A percentile compares a stretch with the other conserved stretches of the same genome.
phyloP scores from a whole-genome alignment of 768 basidiomycete genomes.

The Mycena pura region DNA sequence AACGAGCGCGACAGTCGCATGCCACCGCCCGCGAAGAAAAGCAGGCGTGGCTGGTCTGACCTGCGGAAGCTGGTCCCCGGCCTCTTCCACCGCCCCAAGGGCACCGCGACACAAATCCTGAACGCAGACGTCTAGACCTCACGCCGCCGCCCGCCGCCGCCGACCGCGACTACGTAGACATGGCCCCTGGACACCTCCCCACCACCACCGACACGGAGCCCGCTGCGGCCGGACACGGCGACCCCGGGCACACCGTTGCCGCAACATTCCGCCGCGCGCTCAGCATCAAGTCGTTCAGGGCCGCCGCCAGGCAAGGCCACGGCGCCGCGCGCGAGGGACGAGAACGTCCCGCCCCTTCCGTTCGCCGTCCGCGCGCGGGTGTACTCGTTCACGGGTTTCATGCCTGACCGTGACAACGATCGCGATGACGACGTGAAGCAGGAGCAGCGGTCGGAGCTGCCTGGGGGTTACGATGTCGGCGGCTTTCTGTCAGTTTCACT shows the following conservation, averaged over 20 bases:
- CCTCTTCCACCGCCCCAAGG: conserved; percentile 1
- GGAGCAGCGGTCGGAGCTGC: too few species aligned
- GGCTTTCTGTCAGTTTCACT: too few species aligned
- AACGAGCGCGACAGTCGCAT: too few species aligned
- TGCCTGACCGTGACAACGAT: not conserved
- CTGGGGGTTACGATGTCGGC: too few species aligned
- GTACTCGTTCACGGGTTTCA: conserved; percentile 10
- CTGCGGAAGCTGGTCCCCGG: conserved; percentile 4
- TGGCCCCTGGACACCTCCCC: too few species aligned
- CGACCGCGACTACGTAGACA: too few species aligned
- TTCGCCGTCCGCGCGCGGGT: not conserved
- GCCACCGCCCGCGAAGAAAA: not conserved
- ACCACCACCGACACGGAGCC: too few species aligned
- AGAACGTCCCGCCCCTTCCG: not conserved
- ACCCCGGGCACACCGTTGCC: not conserved
- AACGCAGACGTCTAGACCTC: not conserved
- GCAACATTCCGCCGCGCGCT: not conserved
- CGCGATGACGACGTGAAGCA: not conserved
- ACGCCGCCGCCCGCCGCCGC: not conserved
- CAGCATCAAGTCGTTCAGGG: conserved; percentile 15
- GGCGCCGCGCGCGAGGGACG: not conserved
- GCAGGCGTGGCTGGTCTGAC: not conserved
- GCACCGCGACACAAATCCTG: not conserved
- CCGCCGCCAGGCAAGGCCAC: not conserved
- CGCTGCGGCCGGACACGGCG: too few species aligned